Evolutionary conservation across 805 yeast genomes (phyloP).

Genomic region (Kluyveromyces nonfermentans): DNA sequence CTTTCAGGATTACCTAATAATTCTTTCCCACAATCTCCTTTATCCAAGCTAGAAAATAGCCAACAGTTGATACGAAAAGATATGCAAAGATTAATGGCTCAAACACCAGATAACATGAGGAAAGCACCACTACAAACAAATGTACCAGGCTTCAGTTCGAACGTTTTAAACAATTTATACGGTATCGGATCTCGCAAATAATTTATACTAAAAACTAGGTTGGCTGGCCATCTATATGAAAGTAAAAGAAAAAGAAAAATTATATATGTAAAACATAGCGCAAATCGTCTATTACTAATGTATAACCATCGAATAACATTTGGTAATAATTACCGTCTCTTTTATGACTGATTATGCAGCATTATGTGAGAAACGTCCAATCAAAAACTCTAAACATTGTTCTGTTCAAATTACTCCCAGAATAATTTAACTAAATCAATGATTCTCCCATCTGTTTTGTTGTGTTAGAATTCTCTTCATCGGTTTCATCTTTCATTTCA

Average conservation of each 20-base stretch:
- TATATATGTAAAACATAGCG: background rate
- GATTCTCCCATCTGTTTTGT: constrained; percentile 17
- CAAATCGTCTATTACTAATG: background rate
- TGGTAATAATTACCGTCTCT: background rate
- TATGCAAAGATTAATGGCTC: constrained; percentile 3
- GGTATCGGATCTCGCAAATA: constrained; percentile 7
- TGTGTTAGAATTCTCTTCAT: constrained; percentile 26
- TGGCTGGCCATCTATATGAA: background rate
- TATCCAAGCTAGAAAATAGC: constrained; percentile 4
- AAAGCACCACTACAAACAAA: background rate
- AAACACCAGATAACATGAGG: constrained; percentile 1
- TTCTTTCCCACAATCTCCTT: constrained; percentile 2
- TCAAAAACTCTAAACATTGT: background rate
- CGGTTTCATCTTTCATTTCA: constrained; percentile 40
- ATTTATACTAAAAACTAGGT: background rate
- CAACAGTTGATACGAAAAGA: constrained; percentile 4
- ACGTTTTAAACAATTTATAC: constrained; percentile 12
- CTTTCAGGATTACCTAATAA: background rate
- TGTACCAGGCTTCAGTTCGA: constrained; percentile 10
- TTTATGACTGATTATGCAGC: background rate
- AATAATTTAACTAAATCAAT: constrained; percentile 13
- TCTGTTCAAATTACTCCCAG: constrained; percentile 1
- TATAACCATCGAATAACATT: background rate
- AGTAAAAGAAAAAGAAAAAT: too few species aligned
- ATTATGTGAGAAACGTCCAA: background rate